These are phyloP conservation scores for Noccaea caerulescens DNA, from an alignment of 345 rosid genomes.

Conservation along the genomic window DNA sequence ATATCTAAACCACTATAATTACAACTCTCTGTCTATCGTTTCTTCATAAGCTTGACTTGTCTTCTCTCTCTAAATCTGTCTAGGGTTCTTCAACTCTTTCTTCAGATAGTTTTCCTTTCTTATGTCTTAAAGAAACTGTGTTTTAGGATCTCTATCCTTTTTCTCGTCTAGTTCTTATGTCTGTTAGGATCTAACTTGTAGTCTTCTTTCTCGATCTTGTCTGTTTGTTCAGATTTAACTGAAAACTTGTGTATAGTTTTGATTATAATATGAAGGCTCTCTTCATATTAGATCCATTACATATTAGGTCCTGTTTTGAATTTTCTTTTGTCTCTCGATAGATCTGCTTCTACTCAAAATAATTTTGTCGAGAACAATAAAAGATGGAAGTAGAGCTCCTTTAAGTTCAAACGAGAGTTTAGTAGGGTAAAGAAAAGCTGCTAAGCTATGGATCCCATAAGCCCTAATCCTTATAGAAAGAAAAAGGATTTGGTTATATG, in stretches of 20 bases:
- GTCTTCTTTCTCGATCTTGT: not conserved
- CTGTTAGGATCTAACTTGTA: not conserved
- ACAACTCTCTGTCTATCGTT: constrained; percentile 30
- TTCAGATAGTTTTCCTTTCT: not conserved
- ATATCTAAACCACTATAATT: constrained; percentile 44
- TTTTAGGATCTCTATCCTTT: not conserved
- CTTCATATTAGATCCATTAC: constrained; percentile 20
- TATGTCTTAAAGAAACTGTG: not conserved
- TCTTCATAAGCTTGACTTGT: not conserved
- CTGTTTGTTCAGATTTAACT: not conserved
- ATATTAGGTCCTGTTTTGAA: not conserved
- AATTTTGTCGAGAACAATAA: not conserved
- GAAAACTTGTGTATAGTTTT: not conserved
- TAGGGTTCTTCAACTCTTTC: constrained; percentile 29
- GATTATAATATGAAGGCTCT: not conserved
- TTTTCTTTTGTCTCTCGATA: not conserved
- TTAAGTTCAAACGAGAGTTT: constrained; percentile 81
- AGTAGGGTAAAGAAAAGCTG: constrained; percentile 70
- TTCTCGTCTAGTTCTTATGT: not conserved
- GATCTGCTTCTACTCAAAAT: not conserved
- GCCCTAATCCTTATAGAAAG: constrained; percentile 44
- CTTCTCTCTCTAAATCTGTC: constrained; percentile 11
- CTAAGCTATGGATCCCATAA: constrained; percentile 90
- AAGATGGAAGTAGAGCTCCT: constrained; percentile 70
- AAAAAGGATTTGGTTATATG: constrained; percentile 60